A percentile compares a stretch with the other conserved stretches of the same genome.
Conservation (phyloP, 495 filamentous ascomycete species). For the Terfezia claveryi region DNA sequence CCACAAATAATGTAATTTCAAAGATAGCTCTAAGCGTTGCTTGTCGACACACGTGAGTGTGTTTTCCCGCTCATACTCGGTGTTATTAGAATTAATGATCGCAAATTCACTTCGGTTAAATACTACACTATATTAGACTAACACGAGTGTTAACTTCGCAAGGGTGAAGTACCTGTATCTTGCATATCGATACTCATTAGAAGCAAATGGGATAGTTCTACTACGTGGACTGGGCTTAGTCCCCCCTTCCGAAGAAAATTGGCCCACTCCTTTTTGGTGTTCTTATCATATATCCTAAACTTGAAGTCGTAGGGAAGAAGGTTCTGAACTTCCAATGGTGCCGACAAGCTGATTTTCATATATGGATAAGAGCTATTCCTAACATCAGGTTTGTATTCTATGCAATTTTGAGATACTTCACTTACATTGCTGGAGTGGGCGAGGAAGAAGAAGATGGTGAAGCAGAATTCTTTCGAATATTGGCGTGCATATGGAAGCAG, state of each 20-base stretch:
- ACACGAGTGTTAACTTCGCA: background rate
- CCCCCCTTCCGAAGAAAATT: constrained; percentile 94
- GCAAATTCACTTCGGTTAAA: constrained; percentile 91
- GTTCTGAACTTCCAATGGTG: constrained; percentile 85
- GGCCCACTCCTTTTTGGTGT: constrained; percentile 93
- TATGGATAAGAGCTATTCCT: constrained; percentile 55
- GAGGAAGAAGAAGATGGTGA: constrained; percentile 20
- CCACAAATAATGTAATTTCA: constrained; percentile 68
- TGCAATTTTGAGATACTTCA: background rate
- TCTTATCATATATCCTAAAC: constrained; percentile 94
- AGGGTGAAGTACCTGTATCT: constrained; percentile 35
- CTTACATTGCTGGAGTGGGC: background rate
- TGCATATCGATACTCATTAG: constrained; percentile 87
- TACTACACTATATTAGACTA: constrained; percentile 10
- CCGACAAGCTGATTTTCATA: constrained; percentile 75
- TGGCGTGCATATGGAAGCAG: constrained; percentile 85
- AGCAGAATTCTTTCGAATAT: constrained; percentile 57
- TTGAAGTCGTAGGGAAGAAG: constrained; percentile 95
- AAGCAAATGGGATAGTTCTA: constrained; percentile 81
- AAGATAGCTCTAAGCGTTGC: constrained; percentile 49
- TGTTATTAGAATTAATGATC: constrained; percentile 74
- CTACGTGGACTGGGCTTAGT: constrained; percentile 88
- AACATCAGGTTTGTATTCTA: background rate
- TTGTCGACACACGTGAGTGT: constrained; percentile 63
- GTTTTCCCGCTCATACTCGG: constrained; percentile 71